Base-by-base conservation (phyloP, 2,329 filamentous ascomycete genomes). In the Septoria linicola region DNA sequence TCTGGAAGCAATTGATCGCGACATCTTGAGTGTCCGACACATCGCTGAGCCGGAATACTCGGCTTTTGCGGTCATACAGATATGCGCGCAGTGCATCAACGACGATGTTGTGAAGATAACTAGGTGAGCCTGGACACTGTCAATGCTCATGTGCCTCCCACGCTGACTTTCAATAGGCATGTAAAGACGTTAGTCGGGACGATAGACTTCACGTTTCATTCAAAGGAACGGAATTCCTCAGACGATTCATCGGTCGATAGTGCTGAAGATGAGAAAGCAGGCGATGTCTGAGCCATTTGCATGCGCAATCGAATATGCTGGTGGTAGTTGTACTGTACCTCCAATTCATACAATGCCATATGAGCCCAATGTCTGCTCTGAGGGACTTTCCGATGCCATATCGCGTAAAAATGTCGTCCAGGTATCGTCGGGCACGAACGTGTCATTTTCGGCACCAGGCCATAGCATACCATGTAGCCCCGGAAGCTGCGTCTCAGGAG, bases 31-130 rank as follows among this genome's bases (percentile, higher is more conserved):
- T 58, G 70, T 86, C 2, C 67, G 75, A 52, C 84, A 89, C 41
- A 59, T 63, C 8, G 61, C 53, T 3, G 82, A 88, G 66, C 83
- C 84, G 0, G 85, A 85, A 0, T 89, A 88, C 68, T 39, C 32
- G 14, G 84, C 86, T 45, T 89, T 88, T 70, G 85, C 85, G 0
- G 84, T 88, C 11, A 72, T 88, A 61, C 84, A 88, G 62, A 82
- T 89, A 35, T 84, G 83, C 60, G 85, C 81, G 53, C 74, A 80
- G 48, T 81, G 87, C 51, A 79, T 89, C 32, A 80, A 79, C 51
- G 83, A 84, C 59, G 85, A 89, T 68, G 68, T 89, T 32, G 78
- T 81, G 57, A 78, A 78, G 56, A 67, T 89, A 54, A 73, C 87
- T 54, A 51, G 47, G 61, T 62, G 47, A 49, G 60, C 56, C 20